Percentiles rank a stretch among this genome's conserved stretches.
Evolutionary conservation across 2,329 filamentous ascomycete genomes (phyloP).

Genomic region (Knoxdaviesia proteae): DNA sequence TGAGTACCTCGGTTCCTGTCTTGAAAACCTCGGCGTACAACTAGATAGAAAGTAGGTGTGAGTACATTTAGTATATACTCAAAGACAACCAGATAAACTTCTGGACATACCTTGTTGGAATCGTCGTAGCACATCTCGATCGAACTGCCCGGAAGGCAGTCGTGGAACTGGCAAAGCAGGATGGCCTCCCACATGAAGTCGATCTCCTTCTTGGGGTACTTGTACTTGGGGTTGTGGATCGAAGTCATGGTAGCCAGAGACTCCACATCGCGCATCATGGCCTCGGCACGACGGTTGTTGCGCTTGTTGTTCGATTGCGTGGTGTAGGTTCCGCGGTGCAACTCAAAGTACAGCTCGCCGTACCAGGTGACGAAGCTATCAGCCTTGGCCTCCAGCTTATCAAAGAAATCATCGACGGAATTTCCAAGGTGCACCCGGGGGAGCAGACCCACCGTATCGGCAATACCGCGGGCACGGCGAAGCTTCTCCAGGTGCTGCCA

Average conservation of each 20-base stretch:
- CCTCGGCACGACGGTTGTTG: slow-evolving; percentile 75
- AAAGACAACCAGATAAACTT: background rate
- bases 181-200: slow-evolving; percentile 91
- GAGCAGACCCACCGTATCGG: slow-evolving; percentile 64
- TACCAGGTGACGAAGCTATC: slow-evolving; percentile 83
- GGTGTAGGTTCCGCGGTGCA: slow-evolving; percentile 92
- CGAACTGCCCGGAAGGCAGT: slow-evolving; percentile 81
- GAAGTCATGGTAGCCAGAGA: slow-evolving; percentile 72
- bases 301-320: slow-evolving; percentile 95
- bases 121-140: slow-evolving; percentile 99
- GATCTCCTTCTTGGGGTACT: slow-evolving; percentile 84
- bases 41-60: slow-evolving; percentile 13
- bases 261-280: slow-evolving; percentile 71
- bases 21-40: slow-evolving; percentile 69
- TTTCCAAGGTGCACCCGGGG: slow-evolving; percentile 76
- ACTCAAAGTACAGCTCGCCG: slow-evolving; percentile 91
- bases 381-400: slow-evolving; percentile 59
- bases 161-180: slow-evolving; percentile 89
- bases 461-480: slow-evolving; percentile 73
- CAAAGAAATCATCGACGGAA: slow-evolving; percentile 89
- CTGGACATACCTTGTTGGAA: slow-evolving; percentile 45
- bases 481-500: slow-evolving; percentile 91
- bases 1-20: slow-evolving; percentile 50
- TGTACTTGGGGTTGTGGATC: slow-evolving; percentile 50
- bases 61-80: slow-evolving; percentile 5